Evolutionary conservation across 345 rosid genomes (phyloP).

Genomic region (Eucalyptus cladocalyx): DNA sequence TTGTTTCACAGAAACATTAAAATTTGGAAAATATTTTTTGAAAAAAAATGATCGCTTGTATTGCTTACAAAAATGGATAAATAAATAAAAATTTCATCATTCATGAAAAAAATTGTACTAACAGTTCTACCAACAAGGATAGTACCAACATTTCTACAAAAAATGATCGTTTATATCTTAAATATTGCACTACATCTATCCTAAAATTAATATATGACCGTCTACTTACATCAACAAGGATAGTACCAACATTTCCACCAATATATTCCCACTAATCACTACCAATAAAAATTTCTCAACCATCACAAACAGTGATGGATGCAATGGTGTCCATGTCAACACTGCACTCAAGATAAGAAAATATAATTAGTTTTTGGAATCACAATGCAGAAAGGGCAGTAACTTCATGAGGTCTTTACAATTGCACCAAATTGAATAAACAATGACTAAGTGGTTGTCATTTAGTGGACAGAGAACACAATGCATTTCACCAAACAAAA

Average conservation of each 20-base stretch:
- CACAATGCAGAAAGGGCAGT: fast-evolving
- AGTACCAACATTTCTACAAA: too few relatives aligned
- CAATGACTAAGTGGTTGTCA: neutral
- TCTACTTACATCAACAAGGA: neutral
- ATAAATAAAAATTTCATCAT: too few relatives aligned
- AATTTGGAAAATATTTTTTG: neutral
- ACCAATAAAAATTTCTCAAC: fast-evolving
- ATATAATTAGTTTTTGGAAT: neutral
- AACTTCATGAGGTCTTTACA: neutral
- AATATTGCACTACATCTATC: neutral
- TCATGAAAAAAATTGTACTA: too few relatives aligned
- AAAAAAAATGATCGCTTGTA: too few relatives aligned
- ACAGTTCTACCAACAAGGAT: too few relatives aligned
- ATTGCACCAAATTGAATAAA: neutral
- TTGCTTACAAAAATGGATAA: neutral
- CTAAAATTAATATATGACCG: fast-evolving
- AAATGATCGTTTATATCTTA: neutral
- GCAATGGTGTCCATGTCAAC: neutral
- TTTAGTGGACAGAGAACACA: neutral
- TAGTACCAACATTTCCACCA: neutral
- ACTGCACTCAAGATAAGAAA: neutral
- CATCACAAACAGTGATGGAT: neutral
- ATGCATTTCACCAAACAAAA: neutral
- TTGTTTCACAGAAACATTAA: too few relatives aligned
- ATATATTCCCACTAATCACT: neutral